phyloP scores from a whole-genome alignment of 805 yeast species.

The Jamesozyma hellenica region DNA sequence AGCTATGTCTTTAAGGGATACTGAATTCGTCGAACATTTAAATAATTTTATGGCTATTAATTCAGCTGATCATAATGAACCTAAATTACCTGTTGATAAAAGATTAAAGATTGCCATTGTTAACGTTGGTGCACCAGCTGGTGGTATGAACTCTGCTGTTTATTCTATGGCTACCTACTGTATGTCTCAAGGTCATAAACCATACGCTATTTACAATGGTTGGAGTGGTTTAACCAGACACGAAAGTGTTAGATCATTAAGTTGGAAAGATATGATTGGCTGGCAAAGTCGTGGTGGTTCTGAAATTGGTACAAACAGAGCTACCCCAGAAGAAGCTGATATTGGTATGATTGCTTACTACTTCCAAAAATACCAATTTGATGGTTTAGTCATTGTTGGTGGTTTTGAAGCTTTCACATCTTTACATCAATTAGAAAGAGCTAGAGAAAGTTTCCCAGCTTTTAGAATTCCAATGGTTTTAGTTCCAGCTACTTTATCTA shows the following conservation, averaged over 20 bases:
- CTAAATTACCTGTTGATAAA: constrained; percentile 43
- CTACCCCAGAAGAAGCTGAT: constrained; percentile 55
- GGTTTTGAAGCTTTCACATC: constrained; percentile 78
- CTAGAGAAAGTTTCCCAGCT: constrained; percentile 53
- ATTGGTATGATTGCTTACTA: constrained; percentile 63
- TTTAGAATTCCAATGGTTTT: constrained; percentile 71
- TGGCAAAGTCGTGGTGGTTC: constrained; percentile 74
- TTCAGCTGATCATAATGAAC: constrained; percentile 56
- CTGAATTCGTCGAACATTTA: constrained; percentile 57
- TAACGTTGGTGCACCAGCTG: constrained; percentile 74
- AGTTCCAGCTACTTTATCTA: constrained; percentile 71
- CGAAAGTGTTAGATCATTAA: constrained; percentile 47
- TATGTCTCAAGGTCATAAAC: constrained; percentile 63
- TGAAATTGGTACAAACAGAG: constrained; percentile 72
- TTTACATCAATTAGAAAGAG: constrained; percentile 52
- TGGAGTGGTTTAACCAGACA: constrained; percentile 60
- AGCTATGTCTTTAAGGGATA: constrained; percentile 63
- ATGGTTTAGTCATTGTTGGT: constrained; percentile 67
- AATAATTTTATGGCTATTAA: constrained; percentile 54
- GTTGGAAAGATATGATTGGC: constrained; percentile 61
- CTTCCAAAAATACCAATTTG: constrained; percentile 55
- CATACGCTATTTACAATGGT: constrained; percentile 65
- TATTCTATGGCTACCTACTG: constrained; percentile 66
- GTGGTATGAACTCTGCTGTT: constrained; percentile 70
- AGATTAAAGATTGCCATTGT: constrained; percentile 58